Percentiles rank a stretch among this genome's conserved stretches.
Evolutionary conservation across 768 basidiomycete species (phyloP).

Genomic region (Kondoa subrosea): DNA sequence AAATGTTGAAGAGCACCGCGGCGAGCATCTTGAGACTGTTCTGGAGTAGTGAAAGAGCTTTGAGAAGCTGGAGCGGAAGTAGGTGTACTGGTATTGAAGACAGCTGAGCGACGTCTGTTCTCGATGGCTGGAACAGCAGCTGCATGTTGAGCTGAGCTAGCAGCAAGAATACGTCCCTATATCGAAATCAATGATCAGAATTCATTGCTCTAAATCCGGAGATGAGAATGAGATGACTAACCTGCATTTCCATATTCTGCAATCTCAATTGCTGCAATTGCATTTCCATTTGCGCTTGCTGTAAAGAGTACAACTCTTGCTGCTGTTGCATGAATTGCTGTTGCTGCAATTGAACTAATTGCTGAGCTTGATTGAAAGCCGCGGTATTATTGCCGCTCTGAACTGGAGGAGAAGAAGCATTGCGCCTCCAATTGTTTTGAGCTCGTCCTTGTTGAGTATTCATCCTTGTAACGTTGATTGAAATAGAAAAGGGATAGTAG

Average conservation of each 20-base stretch:
- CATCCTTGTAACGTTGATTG: too few relatives aligned
- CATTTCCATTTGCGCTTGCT: background rate
- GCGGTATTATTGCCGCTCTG: background rate
- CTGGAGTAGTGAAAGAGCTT: background rate
- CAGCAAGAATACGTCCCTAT: slow-evolving; percentile 2
- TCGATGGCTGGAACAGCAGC: background rate
- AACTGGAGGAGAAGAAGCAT: background rate
- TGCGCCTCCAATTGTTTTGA: background rate
- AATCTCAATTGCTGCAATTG: background rate
- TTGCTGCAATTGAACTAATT: background rate
- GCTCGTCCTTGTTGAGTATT: background rate
- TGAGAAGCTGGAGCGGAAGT: background rate
- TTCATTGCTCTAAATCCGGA: background rate
- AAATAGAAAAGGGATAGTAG: too few relatives aligned
- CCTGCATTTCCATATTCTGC: slow-evolving; percentile 5
- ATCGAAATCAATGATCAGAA: too few relatives aligned
- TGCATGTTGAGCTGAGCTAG: background rate
- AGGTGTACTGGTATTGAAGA: background rate
- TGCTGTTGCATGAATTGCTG: background rate
- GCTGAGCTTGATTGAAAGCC: background rate
- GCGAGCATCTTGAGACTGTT: background rate
- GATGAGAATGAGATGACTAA: background rate
- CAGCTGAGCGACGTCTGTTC: background rate
- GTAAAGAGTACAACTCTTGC: background rate
- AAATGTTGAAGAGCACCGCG: background rate